Base-by-base conservation (phyloP, 805 yeast genomes). In the Metschnikowia amazonensis region DNA sequence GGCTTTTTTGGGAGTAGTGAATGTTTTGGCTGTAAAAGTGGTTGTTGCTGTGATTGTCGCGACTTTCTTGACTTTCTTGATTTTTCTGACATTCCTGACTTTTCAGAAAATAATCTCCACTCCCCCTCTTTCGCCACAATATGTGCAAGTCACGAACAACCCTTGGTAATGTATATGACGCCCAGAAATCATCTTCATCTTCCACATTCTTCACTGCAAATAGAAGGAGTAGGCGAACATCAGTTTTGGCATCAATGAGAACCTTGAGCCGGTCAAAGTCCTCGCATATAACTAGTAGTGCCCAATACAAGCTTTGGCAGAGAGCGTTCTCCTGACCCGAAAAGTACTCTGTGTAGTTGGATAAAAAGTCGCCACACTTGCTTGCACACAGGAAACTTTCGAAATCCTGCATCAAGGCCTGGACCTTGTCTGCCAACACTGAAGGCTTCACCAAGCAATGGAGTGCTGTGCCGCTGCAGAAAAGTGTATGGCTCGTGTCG, bases 161-260 rank as follows among this genome's bases (percentile, higher is more conserved):
- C 14, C 18, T 17, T 4, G 41, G 42, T 2, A 39, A 21, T 10
- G 35, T 39, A 16, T 30, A 47, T 42, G 10, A 33, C 39, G 18
- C 13, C 52, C 54, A 51, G 11, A 50, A 29, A 1, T 21, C 32
- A 5, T 42, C 45, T 3, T 21, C 17, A 14, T 21, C 42, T 5
- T 34, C 39, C 4, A 42, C 10, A 3, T 20, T 14, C 2, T 18
- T 35, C 1, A 31, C 25, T 11, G 34, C 39, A 24, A 33, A 44
- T 3, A 44, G 32, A 27, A 54, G 43, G 27, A 50, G 33, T 13
- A 52, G 33, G n/a, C 58, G 44, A 5, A 51, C 49, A 31, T 54
- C 56, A 2, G 36, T 39, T 8, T 16, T 21, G n/a, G 36, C 8
- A 6, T 39, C 30, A 3, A 31, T 20, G 29, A 18, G 20, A 13